These are phyloP conservation scores for Monotropa hypopitys DNA, from an alignment of 179 eudicot species.

Conservation along the genomic window DNA sequence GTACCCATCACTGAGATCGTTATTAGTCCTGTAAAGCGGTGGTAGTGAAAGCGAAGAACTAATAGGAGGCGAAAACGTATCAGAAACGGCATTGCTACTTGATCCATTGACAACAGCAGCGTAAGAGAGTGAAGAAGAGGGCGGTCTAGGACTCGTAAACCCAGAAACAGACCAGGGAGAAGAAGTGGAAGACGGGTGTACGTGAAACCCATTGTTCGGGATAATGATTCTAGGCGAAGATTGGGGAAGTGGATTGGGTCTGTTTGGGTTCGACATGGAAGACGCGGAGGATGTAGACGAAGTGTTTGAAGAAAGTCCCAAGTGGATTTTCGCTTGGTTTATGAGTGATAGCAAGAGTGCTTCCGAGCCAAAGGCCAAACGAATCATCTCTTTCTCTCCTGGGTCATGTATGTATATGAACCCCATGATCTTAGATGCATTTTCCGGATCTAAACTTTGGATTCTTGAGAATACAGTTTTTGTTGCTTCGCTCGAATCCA, in stretches of 20 bases:
- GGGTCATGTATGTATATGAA: conserved; percentile 47
- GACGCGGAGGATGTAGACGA: conserved; percentile 26
- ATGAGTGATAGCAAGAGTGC: conserved; percentile 29
- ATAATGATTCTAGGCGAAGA: conserved; percentile 31
- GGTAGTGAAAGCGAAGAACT: conserved; percentile 10
- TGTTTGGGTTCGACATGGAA: conserved; percentile 10
- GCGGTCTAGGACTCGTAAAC: conserved; percentile 18
- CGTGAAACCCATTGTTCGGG: conserved; percentile 35
- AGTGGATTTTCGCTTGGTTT: conserved; percentile 42
- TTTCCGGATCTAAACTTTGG: conserved; percentile 59
- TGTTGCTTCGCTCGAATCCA: conserved; percentile 71
- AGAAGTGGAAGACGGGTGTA: conserved; percentile 47
- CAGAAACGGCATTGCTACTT: neutral
- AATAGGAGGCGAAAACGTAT: conserved; percentile 19
- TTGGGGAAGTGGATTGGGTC: conserved; percentile 16
- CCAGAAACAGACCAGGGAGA: conserved; percentile 37
- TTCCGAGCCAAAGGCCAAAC: conserved; percentile 62
- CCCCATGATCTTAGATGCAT: conserved; percentile 67
- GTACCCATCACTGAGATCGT: conserved; percentile 3
- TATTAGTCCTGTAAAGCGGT: neutral
- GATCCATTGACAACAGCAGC: conserved; percentile 49
- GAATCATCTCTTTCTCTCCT: conserved; percentile 58
- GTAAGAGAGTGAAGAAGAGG: conserved; percentile 19
- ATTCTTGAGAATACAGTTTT: conserved; percentile 44
- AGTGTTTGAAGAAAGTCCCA: conserved; percentile 40